phyloP scores from a whole-genome alignment of 805 yeast genomes.

The Starmera pachycereana region DNA sequence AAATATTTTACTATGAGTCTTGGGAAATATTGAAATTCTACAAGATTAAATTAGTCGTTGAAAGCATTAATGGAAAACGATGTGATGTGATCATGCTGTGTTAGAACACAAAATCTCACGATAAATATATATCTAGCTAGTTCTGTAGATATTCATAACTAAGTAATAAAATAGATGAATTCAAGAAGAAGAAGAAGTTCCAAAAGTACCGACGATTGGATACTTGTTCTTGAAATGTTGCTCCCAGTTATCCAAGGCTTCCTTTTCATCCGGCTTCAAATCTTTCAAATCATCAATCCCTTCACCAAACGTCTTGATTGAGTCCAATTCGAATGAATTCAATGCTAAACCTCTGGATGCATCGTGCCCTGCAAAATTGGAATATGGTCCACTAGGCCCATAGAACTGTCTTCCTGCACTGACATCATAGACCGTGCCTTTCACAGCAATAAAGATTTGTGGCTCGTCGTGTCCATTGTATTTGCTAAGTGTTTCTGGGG shows the following conservation, averaged over 20 bases:
- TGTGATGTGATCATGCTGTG: too few species aligned
- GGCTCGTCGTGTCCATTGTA: constrained; percentile 77
- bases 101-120: too few species aligned
- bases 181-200: constrained; percentile 16
- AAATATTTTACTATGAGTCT: too few species aligned
- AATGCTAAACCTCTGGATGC: constrained; percentile 88
- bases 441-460: constrained; percentile 77
- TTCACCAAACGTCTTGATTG: constrained; percentile 57
- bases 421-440: constrained; percentile 80
- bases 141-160: too few species aligned
- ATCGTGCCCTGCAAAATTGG: constrained; percentile 91
- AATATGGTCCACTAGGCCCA: constrained; percentile 94
- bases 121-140: too few species aligned
- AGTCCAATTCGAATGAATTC: constrained; percentile 69
- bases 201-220: constrained; percentile 65
- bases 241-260: constrained; percentile 77
- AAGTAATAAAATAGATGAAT: too few species aligned
- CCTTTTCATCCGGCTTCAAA: constrained; percentile 47
- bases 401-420: constrained; percentile 72
- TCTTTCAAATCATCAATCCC: constrained; percentile 69
- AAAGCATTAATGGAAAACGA: too few species aligned
- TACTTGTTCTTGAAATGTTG: constrained; percentile 76
- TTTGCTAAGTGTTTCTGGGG: constrained; percentile 62
- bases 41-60: too few species aligned
- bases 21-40: too few species aligned